A percentile compares a stretch with the other conserved stretches of the same genome.
phyloP scores from a whole-genome alignment of 139 green algal genomes.

The Picochlorum sp. region DNA sequence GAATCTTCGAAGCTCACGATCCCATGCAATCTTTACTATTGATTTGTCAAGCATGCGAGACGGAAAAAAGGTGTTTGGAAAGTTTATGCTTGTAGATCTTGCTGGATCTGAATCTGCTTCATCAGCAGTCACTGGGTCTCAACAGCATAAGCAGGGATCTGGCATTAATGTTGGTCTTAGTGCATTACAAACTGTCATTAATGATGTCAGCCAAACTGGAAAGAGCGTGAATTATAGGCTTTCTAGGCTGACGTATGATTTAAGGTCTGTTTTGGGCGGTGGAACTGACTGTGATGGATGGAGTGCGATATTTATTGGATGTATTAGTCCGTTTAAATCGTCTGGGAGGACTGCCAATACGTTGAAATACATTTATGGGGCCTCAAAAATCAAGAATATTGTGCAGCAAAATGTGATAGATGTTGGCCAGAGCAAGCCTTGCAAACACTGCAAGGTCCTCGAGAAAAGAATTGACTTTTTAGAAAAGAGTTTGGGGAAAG shows the following conservation, averaged over 20 bases:
- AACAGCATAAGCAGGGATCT: slow-evolving; percentile 16
- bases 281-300: slow-evolving; percentile 12
- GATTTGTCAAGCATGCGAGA: neutral
- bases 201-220: slow-evolving; percentile 10
- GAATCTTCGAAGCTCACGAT: slow-evolving; percentile 12
- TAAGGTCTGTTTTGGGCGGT: slow-evolving; percentile 18
- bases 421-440: neutral
- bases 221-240: slow-evolving; percentile 12
- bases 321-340: slow-evolving; percentile 8
- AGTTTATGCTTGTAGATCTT: slow-evolving; percentile 24
- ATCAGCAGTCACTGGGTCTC: neutral
- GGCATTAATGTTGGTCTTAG: slow-evolving; percentile 26
- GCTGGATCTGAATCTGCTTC: slow-evolving; percentile 12
- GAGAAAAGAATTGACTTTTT: neutral
- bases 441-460: neutral
- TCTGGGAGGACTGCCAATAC: slow-evolving; percentile 7
- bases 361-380: slow-evolving; percentile 11
- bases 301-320: slow-evolving; percentile 26
- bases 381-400: slow-evolving; percentile 12
- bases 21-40: slow-evolving; percentile 22
- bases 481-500: neutral
- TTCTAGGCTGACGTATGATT: slow-evolving; percentile 12
- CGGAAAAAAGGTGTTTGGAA: neutral
- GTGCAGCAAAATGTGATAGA: slow-evolving; percentile 7
- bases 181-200: slow-evolving; percentile 14